These are phyloP conservation scores for Trichophyton rubrum DNA, from an alignment of 2,329 filamentous ascomycete species.

Conservation along the genomic window DNA sequence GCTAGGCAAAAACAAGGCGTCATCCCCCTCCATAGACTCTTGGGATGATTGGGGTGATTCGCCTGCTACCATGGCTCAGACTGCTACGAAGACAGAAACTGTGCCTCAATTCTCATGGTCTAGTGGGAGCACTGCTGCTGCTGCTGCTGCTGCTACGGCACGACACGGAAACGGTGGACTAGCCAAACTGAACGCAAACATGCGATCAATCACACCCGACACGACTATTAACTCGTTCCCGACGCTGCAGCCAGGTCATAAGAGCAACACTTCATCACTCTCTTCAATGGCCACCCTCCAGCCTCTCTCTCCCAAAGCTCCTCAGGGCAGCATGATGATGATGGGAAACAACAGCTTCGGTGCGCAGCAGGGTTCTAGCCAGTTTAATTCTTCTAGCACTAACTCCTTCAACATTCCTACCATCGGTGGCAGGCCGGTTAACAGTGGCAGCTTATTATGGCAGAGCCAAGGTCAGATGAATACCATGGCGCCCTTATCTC, in stretches of 20 bases:
- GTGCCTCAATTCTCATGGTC: slow-evolving; percentile 36
- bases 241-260: slow-evolving; percentile 32
- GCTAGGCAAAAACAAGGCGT: slow-evolving; percentile 50
- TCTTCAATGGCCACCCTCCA: background rate
- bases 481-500: slow-evolving; percentile 17
- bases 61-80: slow-evolving; percentile 16
- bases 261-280: background rate
- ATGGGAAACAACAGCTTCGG: background rate
- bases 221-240: slow-evolving; percentile 37
- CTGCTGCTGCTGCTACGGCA: background rate
- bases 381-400: slow-evolving; percentile 20
- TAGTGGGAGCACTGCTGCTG: background rate
- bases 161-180: background rate
- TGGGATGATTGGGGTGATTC: slow-evolving; percentile 25
- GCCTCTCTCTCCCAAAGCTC: background rate
- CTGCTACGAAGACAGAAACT: slow-evolving; percentile 14
- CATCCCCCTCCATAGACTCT: slow-evolving; percentile 22
- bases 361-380: background rate
- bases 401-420: slow-evolving; percentile 25
- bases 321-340: background rate
- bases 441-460: background rate
- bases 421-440: slow-evolving; percentile 7
- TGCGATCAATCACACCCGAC: slow-evolving; percentile 42
- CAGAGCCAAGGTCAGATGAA: background rate
- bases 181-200: slow-evolving; percentile 17